Base-by-base conservation (phyloP, 2,329 filamentous ascomycete species). In the Falciphora oryzae region DNA sequence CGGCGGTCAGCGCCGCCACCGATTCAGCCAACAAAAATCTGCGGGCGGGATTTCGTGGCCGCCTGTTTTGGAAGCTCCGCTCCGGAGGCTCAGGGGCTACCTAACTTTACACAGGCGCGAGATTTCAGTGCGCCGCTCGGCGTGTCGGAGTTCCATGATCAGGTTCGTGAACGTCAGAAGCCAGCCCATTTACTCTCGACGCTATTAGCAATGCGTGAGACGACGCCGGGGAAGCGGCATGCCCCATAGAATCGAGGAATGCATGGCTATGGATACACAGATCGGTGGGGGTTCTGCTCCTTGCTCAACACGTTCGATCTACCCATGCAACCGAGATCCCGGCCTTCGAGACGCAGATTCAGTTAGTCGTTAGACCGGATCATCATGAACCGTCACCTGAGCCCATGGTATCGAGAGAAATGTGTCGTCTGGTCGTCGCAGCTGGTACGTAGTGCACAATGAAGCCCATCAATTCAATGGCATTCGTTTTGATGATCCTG, bases 31-130 rank as follows among this genome's bases (percentile, higher is more conserved):
- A 25, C 22, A 10, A 14, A 14, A n/a, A 53, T 25, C 44, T 53
- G 44, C 44, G 44, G 22, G 22, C 8, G 44, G 44, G 44, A 22
- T 25, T 53, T 53, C 8, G n/a, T 53, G 44, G 13, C 44, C 18
- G 18, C 58, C 58, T 22, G 22, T 63, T 63, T 38, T 14, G 62
- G 62, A 63, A 63, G 62, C 62, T 63, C 62, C 62, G 62, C 62
- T 63, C 62, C 35, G 16, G 44, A 10, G 25, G 29, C 27, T 58
- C 57, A 58, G 57, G 57, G 29, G 57, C 25, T 25, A 31, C 29
- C 22, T 25, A 31, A 58, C 22, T 53, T 25, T 25, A 11, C 44
- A 11, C 44, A 53, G 44, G 6, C 44, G n/a, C 8, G 7, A 25
- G 6, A 22, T 25, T 53, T 11, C 44, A 7, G 10, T 53, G 44